Base-by-base conservation (phyloP, 148 eudicot species). In the Talinum fruticosum region DNA sequence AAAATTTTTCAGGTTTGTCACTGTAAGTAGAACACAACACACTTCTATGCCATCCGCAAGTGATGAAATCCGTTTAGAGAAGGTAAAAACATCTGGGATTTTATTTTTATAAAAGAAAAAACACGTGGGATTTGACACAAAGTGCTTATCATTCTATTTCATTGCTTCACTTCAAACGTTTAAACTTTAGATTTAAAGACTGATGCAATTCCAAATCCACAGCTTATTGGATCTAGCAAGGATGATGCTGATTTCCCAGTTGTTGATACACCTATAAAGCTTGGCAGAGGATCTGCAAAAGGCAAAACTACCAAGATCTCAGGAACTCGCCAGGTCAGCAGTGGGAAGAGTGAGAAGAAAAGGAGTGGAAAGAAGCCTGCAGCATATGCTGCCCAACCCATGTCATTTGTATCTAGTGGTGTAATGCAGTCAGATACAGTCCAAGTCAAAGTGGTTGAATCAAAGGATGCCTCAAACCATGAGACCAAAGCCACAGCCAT, bases 1-100 rank as follows among this genome's bases (percentile, higher is more conserved):
- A n/a, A n/a, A n/a, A n/a, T n/a, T n/a, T 51, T 23, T n/a, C 91
- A 96, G 98, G 79, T 89, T 96, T 85, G 99, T 96, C 54, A 91
- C 88, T 24, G 98, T 96, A 37, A 84, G 81, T 14, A 85, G 89
- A 79, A 93, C 99, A 70, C 88, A 86, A 29, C 91, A 93, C 84
- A 96, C 99, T 44, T 75, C 82, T 75, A 89, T 93, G 91, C 99
- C 99, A 75, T 93, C 95, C 61, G 80, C 95, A 26, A 86, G 82
- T 84, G 98, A 91, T 83, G 89, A 81, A 88, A 80, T 87, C 79
- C 95, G 92, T 69, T 80, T 96, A 57, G 87, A 89, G 78, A 93
- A 96, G 99, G 99, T 93, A 86, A 49, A 73, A 59, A 53, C 68
- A 45, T 57, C 36, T 51, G 10, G 26, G 64, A 57, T 59, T 49